Conservation (phyloP, 345 rosid genomes). For the Eucalyptus tenuipes region DNA sequence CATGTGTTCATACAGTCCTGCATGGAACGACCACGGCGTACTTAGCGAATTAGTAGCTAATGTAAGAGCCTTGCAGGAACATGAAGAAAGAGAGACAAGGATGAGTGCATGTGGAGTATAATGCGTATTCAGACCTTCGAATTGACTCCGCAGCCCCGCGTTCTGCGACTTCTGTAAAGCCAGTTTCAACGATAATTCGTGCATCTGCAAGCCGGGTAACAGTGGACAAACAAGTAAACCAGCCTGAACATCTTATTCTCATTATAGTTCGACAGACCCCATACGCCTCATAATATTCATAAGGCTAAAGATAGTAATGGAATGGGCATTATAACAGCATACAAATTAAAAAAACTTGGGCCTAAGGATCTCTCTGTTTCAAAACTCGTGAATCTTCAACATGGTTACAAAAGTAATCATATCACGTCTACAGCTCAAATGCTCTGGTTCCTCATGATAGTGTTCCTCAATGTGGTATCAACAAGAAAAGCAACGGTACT, state of each 20-base stretch:
- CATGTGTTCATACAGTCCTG: constrained; percentile 61
- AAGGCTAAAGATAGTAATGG: neutral
- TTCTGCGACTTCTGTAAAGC: constrained; percentile 80
- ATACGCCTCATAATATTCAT: neutral
- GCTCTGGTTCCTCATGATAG: neutral
- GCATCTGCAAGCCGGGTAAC: constrained; percentile 44
- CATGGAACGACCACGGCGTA: neutral
- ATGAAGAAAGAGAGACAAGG: neutral
- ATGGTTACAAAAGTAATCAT: neutral
- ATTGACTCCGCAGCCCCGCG: constrained; percentile 73
- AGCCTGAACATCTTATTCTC: neutral
- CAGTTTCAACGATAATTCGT: constrained; percentile 77
- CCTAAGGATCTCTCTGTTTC: neutral
- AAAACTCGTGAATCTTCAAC: neutral
- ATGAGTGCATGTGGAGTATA: neutral
- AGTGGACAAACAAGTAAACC: neutral
- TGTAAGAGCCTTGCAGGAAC: neutral
- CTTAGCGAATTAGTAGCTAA: neutral
- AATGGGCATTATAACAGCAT: neutral
- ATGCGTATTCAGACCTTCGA: constrained; percentile 45
- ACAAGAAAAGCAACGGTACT: neutral
- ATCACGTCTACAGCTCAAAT: neutral
- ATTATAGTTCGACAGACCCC: neutral
- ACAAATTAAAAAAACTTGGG: neutral
- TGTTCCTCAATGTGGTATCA: neutral